Conservation (phyloP, 495 filamentous ascomycete species). For the Hypoxylon fragiforme region DNA sequence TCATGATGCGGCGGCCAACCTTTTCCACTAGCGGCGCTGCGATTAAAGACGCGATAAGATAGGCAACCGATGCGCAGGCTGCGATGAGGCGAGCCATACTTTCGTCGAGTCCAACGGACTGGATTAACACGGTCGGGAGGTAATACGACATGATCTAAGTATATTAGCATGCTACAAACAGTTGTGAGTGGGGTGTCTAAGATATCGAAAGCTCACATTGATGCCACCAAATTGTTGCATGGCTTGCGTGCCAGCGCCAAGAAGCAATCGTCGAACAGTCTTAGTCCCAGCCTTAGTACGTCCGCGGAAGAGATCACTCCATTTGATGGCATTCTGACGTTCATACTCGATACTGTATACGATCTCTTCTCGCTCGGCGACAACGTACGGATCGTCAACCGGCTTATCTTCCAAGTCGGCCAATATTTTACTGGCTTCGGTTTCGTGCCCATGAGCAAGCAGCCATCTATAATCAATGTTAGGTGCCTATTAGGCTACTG, state of each 20-base stretch:
- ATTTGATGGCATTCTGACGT: slow-evolving; percentile 32
- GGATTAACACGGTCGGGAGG: slow-evolving; percentile 47
- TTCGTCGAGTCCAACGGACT: slow-evolving; percentile 44
- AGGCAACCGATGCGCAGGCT: slow-evolving; percentile 38
- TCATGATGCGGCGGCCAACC: slow-evolving; percentile 61
- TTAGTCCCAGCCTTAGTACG: slow-evolving; percentile 35
- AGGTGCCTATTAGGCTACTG: too few relatives aligned
- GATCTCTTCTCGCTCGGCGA: slow-evolving; percentile 35
- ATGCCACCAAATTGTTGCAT: slow-evolving; percentile 46
- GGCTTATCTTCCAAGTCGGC: slow-evolving; percentile 39
- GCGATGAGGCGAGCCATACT: slow-evolving; percentile 40
- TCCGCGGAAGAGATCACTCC: slow-evolving; percentile 32
- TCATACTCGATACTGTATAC: slow-evolving; percentile 35
- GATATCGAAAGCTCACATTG: slow-evolving; percentile 25
- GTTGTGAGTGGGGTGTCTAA: slow-evolving; percentile 17
- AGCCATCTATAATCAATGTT: slow-evolving; percentile 36
- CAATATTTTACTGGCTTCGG: slow-evolving; percentile 43
- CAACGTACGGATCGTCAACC: slow-evolving; percentile 30
- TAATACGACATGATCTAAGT: slow-evolving; percentile 44
- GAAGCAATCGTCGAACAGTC: slow-evolving; percentile 39
- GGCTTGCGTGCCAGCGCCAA: slow-evolving; percentile 44
- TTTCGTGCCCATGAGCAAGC: slow-evolving; percentile 40
- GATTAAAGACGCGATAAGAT: slow-evolving; percentile 48
- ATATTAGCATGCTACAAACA: slow-evolving; percentile 21
- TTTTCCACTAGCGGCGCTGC: slow-evolving; percentile 56